Evolutionary conservation across 139 green algal species (phyloP), one percentile per base, ranked within the genome.

Genomic region (Limnomonas spitsbergensis): DNA sequence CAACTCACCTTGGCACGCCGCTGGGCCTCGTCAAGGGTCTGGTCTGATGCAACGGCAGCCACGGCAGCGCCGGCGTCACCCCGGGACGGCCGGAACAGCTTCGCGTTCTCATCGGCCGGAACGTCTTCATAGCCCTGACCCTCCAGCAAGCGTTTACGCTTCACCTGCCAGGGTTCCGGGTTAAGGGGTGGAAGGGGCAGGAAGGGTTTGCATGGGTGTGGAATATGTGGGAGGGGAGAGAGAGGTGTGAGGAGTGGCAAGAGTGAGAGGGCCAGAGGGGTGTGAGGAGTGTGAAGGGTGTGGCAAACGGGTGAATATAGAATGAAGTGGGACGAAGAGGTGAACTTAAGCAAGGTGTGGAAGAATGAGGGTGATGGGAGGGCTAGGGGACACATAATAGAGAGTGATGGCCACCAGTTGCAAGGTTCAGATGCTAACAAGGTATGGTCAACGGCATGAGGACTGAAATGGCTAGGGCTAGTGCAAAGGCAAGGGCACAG

Each of bases 61-160:
- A 70, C 56, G 27, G 14, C 56, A 9, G 14, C 56, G n/a, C 56
- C 56, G 4, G 56, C 24, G 29, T 20, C 29, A 20, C 29, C 56
- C 27, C 14, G 14, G 56, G 4, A 7, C 35, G 68, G 35, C 68
- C 29, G 40, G 68, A 53, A 74, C 68, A 74, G 35, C 4, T 29
- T 32, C 4, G 68, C 68, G 36, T 74, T 6, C 24, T 74, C 68
- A 9, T 74, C 68, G 9, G 61, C 27, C 35, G 68, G 68, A 27
- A 47, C 36, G 68, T 74, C 68, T 4, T 74, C 68, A n/a, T 39
- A n/a, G 68, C 34, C 36, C 68, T 40, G 9, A 32, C 68, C 68
- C 24, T 42, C 68, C 34, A 74, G 68, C 35, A 74, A 32, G 24
- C 68, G 68, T 32, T 74, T 74, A 32, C 68, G 68, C 4, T 32